phyloP scores from a whole-genome alignment of 2,329 filamentous ascomycete species.

The Emergomyces africanus region DNA sequence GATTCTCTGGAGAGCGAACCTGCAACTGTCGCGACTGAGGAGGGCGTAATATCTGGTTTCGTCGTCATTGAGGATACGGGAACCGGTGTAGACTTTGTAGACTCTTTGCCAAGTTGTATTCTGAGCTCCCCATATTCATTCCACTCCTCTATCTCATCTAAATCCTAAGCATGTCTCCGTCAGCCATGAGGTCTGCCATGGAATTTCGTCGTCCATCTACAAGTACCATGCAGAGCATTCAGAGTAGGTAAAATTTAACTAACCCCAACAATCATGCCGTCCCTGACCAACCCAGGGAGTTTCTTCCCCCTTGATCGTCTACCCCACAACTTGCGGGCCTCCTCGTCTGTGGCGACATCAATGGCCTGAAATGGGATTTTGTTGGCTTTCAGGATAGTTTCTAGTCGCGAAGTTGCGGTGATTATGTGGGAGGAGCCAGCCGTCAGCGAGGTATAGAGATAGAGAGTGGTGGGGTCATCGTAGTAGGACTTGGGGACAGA shows the following conservation, averaged over 20 bases:
- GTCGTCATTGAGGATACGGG: conserved; percentile 13
- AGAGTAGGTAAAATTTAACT: conserved; percentile 28
- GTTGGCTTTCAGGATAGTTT: conserved; percentile 93
- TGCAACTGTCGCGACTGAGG: conserved; percentile 10
- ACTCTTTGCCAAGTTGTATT: conserved; percentile 53
- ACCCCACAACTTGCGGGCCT: conserved; percentile 79
- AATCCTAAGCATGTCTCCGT: conserved; percentile 46
- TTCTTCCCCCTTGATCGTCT: conserved; percentile 75
- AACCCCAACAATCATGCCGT: conserved; percentile 74
- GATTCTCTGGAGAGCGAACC: conserved; percentile 18
- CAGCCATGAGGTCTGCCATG: background rate
- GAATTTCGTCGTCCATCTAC: background rate
- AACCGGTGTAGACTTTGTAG: conserved; percentile 21
- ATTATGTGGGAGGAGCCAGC: conserved; percentile 93
- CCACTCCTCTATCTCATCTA: conserved; percentile 94
- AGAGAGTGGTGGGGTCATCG: conserved; percentile 59
- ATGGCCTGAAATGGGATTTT: conserved; percentile 85
- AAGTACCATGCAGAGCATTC: background rate
- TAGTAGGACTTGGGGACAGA: conserved; percentile 16
- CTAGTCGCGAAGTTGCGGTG: conserved; percentile 86
- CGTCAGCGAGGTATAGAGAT: conserved; percentile 92
- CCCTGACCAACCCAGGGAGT: conserved; percentile 78
- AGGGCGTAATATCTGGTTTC: conserved; percentile 16
- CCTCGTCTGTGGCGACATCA: conserved; percentile 81
- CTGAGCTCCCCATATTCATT: conserved; percentile 96